Base-by-base conservation (phyloP, 2,329 filamentous ascomycete genomes). In the Aureobasidium melanogenum region DNA sequence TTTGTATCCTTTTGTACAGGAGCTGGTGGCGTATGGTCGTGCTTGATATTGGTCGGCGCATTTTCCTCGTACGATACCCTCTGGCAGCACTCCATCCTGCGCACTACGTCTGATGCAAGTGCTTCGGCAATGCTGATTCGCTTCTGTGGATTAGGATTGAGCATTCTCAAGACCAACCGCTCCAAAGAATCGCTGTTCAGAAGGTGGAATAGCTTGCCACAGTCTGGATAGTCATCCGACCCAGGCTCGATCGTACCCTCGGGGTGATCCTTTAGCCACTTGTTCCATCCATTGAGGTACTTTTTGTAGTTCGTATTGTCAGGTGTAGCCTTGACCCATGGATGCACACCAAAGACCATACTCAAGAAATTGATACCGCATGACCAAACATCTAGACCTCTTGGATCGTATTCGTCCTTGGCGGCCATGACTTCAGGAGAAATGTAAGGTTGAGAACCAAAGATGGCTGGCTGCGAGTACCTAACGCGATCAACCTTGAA, bases 391-490 rank as follows among this genome's bases (percentile, higher is more conserved):
- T 96, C 91, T 14, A 95, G 77, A 4, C 87, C 84, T 48, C 90
- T 85, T 1, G 91, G 87, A 70, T 96, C 91, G 68, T 87, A 88
- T 43, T 77, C 73, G 22, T 76, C 78, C 64, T 84, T 79, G 77
- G 89, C 89, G 48, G 80, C 80, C 38, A 94, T 77, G 5, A 96
- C 89, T 72, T 96, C 91, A 1, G 91, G 91, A 0, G 91, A 89
- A 68, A 94, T 91, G 72, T 96, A 96, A 1, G 91, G 91, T 68
- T 88, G 80, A 69, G 88, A 93, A 64, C 91, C 91, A 72, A 90
- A 93, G 66, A 95, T 88, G 22, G 89, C 91, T 5, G 91, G 89
- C 46, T 82, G 78, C 72, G 89, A 94, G 36, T 87, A 79, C 41
- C 88, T 85, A 9, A 90, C 72, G 5, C 87, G 84, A 66, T 86